Conservation (phyloP, 345 rosid species). For the Bruguiera parviflora region DNA sequence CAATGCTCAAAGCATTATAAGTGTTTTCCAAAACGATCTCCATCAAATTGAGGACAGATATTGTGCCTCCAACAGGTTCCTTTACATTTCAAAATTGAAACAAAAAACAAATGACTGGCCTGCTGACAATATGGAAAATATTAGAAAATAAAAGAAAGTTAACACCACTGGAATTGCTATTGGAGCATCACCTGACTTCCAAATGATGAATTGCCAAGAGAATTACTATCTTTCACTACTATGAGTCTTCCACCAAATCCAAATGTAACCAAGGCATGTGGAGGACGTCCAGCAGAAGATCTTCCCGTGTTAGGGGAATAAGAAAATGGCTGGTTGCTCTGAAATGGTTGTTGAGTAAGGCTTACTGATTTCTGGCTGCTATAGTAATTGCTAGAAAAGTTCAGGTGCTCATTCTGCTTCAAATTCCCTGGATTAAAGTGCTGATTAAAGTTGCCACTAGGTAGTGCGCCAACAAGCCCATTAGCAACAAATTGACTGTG, state of each 20-base stretch:
- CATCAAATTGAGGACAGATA: conserved; percentile 69
- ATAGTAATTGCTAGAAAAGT: conserved; percentile 49
- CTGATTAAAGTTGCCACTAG: conserved; percentile 38
- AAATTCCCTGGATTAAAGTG: conserved; percentile 45
- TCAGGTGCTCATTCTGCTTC: conserved; percentile 46
- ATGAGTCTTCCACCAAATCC: conserved; percentile 96
- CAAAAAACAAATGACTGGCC: conserved; percentile 30
- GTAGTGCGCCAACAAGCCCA: conserved; percentile 44
- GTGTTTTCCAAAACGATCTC: conserved; percentile 56
- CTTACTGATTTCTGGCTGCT: conserved; percentile 41
- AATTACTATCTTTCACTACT: conserved; percentile 58
- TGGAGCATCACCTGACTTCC: conserved; percentile 67
- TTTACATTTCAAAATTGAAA: conserved; percentile 26
- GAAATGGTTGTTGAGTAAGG: conserved; percentile 49
- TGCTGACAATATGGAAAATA: conserved; percentile 3
- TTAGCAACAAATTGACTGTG: conserved; percentile 46
- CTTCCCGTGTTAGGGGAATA: conserved; percentile 52
- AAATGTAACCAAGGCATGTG: conserved; percentile 82
- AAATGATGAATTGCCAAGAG: conserved; percentile 48
- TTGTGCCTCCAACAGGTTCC: conserved; percentile 52
- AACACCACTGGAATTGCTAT: too few relatives aligned
- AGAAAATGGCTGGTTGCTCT: conserved; percentile 52
- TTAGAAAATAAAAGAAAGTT: not conserved
- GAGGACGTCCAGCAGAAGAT: conserved; percentile 93
- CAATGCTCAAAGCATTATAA: conserved; percentile 31